phyloP scores from a whole-genome alignment of 352 stramenopile species.

The Pythium guiyangense region DNA sequence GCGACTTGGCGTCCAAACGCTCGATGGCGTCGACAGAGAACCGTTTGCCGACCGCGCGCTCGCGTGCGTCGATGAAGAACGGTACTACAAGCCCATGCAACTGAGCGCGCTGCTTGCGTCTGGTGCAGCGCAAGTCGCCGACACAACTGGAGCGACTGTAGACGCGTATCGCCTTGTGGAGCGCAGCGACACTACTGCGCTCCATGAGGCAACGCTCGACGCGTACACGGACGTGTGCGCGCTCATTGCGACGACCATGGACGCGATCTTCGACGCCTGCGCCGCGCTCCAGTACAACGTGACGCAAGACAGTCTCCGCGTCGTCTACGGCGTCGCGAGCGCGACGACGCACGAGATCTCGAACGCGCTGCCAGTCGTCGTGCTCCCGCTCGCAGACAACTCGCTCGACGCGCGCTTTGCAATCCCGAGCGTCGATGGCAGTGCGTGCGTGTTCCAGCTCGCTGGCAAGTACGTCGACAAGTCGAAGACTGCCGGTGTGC shows the following conservation, averaged over 20 bases:
- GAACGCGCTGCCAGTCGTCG: slow-evolving; percentile 23
- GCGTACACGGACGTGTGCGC: no score
- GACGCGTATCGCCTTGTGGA: slow-evolving; percentile 12
- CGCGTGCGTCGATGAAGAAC: slow-evolving; percentile 5
- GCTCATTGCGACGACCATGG: no score
- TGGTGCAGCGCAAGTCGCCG: no score
- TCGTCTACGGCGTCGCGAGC: slow-evolving; percentile 18
- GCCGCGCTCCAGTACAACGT: slow-evolving; percentile 22
- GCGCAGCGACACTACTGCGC: slow-evolving; percentile 14
- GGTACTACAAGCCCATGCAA: slow-evolving; percentile 15
- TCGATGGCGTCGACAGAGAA: slow-evolving; percentile 4
- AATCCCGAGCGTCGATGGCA: slow-evolving; percentile 20
- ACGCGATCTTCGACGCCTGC: slow-evolving; percentile 19
- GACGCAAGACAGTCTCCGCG: slow-evolving; percentile 16
- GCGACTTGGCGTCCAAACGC: background rate
- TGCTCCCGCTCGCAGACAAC: slow-evolving; percentile 33
- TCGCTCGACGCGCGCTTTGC: slow-evolving; percentile 9
- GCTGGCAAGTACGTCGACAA: slow-evolving; percentile 19
- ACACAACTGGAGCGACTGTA: background rate
- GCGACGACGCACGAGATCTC: slow-evolving; percentile 6
- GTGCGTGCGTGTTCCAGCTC: slow-evolving; percentile 24
- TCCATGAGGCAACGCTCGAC: slow-evolving; percentile 12
- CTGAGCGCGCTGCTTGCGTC: background rate
- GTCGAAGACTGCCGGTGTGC: background rate
- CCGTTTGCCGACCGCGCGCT: slow-evolving; percentile 10